phyloP scores from a whole-genome alignment of 1,139 yeast genomes.

The Kodamaea alishanica region DNA sequence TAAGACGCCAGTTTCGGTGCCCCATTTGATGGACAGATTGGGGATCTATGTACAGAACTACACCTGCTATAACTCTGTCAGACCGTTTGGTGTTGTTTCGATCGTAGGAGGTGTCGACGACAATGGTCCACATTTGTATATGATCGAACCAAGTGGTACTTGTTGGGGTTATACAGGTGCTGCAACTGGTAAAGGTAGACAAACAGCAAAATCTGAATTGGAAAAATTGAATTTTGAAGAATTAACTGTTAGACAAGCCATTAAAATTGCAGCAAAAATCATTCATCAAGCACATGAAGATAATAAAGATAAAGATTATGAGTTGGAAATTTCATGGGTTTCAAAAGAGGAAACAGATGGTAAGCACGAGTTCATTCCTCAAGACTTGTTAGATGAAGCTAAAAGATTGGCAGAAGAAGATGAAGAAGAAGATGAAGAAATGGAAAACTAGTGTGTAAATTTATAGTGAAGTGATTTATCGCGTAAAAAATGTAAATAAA shows the following conservation, averaged over 20 bases:
- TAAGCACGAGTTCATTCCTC: slow-evolving; percentile 76
- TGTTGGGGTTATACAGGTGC: slow-evolving; percentile 98
- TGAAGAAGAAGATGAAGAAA: slow-evolving; percentile 65
- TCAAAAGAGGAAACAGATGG: slow-evolving; percentile 74
- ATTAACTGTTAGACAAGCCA: slow-evolving; percentile 74
- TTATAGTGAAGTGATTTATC: background rate
- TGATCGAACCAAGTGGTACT: slow-evolving; percentile 97
- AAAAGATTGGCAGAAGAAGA: slow-evolving; percentile 77
- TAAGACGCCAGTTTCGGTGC: slow-evolving; percentile 72
- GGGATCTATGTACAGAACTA: slow-evolving; percentile 94
- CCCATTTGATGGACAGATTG: slow-evolving; percentile 80
- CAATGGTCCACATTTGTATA: slow-evolving; percentile 85
- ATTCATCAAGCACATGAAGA: slow-evolving; percentile 95
- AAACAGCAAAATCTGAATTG: slow-evolving; percentile 90
- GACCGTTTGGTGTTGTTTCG: slow-evolving; percentile 94
- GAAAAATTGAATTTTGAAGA: slow-evolving; percentile 80
- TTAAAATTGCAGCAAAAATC: slow-evolving; percentile 90
- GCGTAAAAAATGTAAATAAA: slow-evolving; percentile 3
- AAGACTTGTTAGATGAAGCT: slow-evolving; percentile 76
- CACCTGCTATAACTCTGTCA: slow-evolving; percentile 92
- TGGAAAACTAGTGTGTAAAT: background rate
- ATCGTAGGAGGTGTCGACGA: slow-evolving; percentile 92
- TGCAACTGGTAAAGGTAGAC: slow-evolving; percentile 97
- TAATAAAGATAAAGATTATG: slow-evolving; percentile 95
- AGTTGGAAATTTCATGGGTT: slow-evolving; percentile 87